phyloP scores from a whole-genome alignment of 345 rosid genomes.

The Turnera subulata region DNA sequence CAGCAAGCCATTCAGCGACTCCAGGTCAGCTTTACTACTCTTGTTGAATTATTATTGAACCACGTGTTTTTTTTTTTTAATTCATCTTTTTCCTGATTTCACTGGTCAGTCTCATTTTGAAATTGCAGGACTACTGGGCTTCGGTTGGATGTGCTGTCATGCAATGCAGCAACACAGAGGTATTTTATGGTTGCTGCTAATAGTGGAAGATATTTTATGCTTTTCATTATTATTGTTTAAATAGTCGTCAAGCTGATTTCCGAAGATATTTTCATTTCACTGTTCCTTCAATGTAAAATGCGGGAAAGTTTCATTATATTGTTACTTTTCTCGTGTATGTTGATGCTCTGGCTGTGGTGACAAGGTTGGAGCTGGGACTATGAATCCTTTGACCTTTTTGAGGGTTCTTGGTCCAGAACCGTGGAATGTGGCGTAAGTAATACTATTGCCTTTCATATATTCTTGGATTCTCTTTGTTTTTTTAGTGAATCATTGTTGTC shows the following conservation, averaged over 20 bases:
- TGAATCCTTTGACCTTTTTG: slow-evolving; percentile 90
- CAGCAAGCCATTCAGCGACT: slow-evolving; percentile 96
- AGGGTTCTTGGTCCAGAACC: slow-evolving; percentile 99
- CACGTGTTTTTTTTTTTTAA: neutral
- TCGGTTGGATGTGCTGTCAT: slow-evolving; percentile 94
- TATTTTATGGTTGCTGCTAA: no score
- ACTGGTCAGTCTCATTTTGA: neutral
- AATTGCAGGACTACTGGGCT: slow-evolving; percentile 85
- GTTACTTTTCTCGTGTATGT: neutral
- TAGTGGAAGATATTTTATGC: no score
- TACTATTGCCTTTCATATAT: neutral
- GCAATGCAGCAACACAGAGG: slow-evolving; percentile 99
- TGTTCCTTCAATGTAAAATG: no score
- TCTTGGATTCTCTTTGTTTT: no score
- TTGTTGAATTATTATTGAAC: neutral
- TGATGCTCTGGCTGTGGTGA: slow-evolving; percentile 12
- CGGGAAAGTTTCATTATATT: neutral
- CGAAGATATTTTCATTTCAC: no score
- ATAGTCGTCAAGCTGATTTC: no score
- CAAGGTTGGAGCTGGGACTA: slow-evolving; percentile 97
- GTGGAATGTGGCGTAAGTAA: slow-evolving; percentile 89
- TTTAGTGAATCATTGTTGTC: no score
- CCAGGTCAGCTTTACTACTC: slow-evolving; percentile 35
- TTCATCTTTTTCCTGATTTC: neutral
- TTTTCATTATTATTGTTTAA: no score